Conservation (phyloP, 139 green algal species). For the Coelastrella sp. region DNA sequence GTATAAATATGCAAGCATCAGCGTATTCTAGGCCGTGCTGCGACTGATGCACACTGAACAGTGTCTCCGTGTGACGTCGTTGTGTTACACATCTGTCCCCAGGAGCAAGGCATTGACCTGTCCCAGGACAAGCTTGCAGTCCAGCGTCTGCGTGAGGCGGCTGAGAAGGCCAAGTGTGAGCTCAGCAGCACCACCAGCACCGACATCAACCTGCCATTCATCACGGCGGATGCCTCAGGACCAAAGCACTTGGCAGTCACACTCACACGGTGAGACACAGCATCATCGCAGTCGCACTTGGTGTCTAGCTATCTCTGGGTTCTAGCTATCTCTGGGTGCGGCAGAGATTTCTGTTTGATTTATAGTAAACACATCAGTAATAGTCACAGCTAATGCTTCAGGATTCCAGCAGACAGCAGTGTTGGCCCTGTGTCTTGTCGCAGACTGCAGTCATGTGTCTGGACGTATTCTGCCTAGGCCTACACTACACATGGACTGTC, state of each 20-base stretch:
- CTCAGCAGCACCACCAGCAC: conserved; percentile 90
- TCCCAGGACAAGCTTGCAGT: conserved; percentile 95
- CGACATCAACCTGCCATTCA: conserved; percentile 99
- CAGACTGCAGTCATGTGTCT: too few species aligned
- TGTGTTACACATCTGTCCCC: not conserved
- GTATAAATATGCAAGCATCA: too few species aligned
- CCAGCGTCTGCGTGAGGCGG: conserved; percentile 94
- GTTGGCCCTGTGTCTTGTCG: too few species aligned
- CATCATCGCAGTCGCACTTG: not conserved
- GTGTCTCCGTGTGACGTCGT: not conserved
- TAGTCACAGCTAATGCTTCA: too few species aligned
- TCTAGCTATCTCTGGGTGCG: too few species aligned
- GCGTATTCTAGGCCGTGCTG: too few species aligned
- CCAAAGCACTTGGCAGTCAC: conserved; percentile 72
- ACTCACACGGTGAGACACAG: conserved; percentile 67
- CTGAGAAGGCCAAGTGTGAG: conserved; percentile 95
- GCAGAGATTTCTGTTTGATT: too few species aligned
- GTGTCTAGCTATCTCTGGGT: not conserved
- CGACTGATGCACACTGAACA: not conserved
- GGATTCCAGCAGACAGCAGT: too few species aligned
- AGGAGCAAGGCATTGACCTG: conserved; percentile 96
- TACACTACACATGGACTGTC: too few species aligned
- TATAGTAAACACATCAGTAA: too few species aligned
- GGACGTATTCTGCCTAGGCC: too few species aligned
- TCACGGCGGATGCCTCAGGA: conserved; percentile 95